Evolutionary conservation across 768 basidiomycete genomes (phyloP).

Genomic region (Leccinum barrowsii): DNA sequence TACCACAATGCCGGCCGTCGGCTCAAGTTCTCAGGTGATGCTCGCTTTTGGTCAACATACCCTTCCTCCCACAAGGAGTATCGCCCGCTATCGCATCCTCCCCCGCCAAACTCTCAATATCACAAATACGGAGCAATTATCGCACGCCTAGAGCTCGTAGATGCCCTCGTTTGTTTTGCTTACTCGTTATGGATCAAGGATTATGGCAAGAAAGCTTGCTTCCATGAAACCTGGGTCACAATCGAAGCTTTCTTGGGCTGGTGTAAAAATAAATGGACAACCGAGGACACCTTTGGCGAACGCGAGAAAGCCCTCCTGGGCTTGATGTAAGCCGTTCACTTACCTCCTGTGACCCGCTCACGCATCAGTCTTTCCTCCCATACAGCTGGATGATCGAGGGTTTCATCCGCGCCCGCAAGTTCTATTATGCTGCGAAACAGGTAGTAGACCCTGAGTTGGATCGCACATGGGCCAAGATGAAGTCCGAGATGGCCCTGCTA

Average conservation of each 20-base stretch:
- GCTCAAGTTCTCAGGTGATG: slow-evolving; percentile 83
- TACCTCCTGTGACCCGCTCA: slow-evolving; percentile 21
- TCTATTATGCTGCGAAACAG: slow-evolving; percentile 37
- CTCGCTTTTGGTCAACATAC: slow-evolving; percentile 73
- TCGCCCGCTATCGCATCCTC: slow-evolving; percentile 59
- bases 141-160: slow-evolving; percentile 74
- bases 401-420: slow-evolving; percentile 59
- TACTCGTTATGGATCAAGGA: slow-evolving; percentile 83
- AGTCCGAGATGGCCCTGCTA: slow-evolving; percentile 29
- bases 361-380: slow-evolving; percentile 19
- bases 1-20: slow-evolving; percentile 67
- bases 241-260: slow-evolving; percentile 67
- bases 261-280: slow-evolving; percentile 68
- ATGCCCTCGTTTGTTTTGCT: slow-evolving; percentile 79
- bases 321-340: slow-evolving; percentile 61
- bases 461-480: slow-evolving; percentile 34
- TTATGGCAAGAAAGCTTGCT: slow-evolving; percentile 52
- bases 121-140: slow-evolving; percentile 74
- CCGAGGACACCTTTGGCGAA: slow-evolving; percentile 41
- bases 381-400: slow-evolving; percentile 76
- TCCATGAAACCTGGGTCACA: slow-evolving; percentile 61
- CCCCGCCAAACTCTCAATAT: slow-evolving; percentile 63
- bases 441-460: slow-evolving; percentile 34
- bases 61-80: slow-evolving; percentile 62
- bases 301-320: slow-evolving; percentile 64